A percentile compares a stretch with the other conserved stretches of the same genome.
phyloP scores from a whole-genome alignment of 2,329 filamentous ascomycete genomes.

The Chaetomium sp. region DNA sequence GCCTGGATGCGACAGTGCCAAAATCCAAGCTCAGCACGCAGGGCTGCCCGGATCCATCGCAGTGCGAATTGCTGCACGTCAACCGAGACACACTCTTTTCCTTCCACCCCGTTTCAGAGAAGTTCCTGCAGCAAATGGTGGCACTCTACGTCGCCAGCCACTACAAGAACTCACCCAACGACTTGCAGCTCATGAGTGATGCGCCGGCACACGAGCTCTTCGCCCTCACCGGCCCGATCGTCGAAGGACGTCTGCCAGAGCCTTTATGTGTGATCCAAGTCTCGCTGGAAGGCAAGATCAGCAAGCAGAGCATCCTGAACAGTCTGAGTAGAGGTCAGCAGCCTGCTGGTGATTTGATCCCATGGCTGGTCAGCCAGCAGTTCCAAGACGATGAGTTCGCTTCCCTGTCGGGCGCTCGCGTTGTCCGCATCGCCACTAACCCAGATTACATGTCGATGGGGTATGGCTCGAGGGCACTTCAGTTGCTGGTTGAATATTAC shows the following conservation, averaged over 20 bases:
- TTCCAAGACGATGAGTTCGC: constrained; percentile 98
- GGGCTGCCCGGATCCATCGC: constrained; percentile 81
- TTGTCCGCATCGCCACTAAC: constrained; percentile 94
- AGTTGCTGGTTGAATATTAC: constrained; percentile 86
- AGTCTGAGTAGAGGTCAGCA: constrained; percentile 82
- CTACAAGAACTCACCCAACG: constrained; percentile 97
- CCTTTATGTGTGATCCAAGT: constrained; percentile 94
- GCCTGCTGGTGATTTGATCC: constrained; percentile 87
- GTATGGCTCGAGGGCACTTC: constrained; percentile 82
- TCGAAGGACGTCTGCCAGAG: constrained; percentile 74
- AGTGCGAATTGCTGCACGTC: constrained; percentile 87
- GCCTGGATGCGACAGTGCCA: constrained; percentile 85
- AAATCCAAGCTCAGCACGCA: constrained; percentile 64
- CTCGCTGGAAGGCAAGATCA: constrained; percentile 90
- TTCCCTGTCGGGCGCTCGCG: constrained; percentile 79
- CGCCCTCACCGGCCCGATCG: constrained; percentile 80
- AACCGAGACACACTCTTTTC: constrained; percentile 98
- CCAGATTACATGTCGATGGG: constrained; percentile 90
- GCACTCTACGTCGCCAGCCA: constrained; percentile 85
- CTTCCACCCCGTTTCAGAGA: constrained; percentile 93
- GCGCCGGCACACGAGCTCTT: constrained; percentile 95
- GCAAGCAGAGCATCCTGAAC: constrained; percentile 83
- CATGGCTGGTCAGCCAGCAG: constrained; percentile 95
- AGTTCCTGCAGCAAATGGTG: constrained; percentile 97
- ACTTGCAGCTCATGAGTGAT: constrained; percentile 97